These are phyloP conservation scores for Cytospora mali DNA, from an alignment of 2,329 filamentous ascomycete species.

Conservation along the genomic window DNA sequence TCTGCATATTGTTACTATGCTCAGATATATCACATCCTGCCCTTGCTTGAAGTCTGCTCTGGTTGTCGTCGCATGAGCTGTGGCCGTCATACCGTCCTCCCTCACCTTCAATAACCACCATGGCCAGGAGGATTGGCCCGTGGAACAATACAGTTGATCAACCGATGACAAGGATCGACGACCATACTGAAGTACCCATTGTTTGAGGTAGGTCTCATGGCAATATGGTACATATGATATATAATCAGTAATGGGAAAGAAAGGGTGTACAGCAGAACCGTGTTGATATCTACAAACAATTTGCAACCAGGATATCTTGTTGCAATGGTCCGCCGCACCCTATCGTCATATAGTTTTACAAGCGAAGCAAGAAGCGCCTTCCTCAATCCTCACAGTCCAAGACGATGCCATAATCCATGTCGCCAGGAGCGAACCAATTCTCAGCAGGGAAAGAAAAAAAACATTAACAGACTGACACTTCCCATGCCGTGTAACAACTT, in stretches of 20 bases:
- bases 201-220: background rate
- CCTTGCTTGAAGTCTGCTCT: too few species aligned
- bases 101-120: too few species aligned
- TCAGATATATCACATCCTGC: too few species aligned
- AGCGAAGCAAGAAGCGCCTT: conserved; percentile 17
- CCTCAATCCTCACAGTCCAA: conserved; percentile 4
- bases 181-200: background rate
- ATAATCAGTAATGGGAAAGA: too few species aligned
- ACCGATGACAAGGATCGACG: background rate
- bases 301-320: conserved; percentile 17
- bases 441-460: background rate
- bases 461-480: conserved; percentile 4
- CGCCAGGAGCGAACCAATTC: conserved; percentile 17
- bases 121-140: too few species aligned
- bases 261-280: background rate
- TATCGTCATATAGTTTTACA: conserved; percentile 10
- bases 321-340: conserved; percentile 1
- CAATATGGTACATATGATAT: background rate
- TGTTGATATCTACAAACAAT: conserved; percentile 8
- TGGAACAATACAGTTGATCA: background rate
- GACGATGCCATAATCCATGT: conserved; percentile 6
- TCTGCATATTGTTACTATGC: too few species aligned
- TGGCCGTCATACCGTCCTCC: too few species aligned
- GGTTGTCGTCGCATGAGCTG: too few species aligned
- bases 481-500: background rate